Percentiles rank a stretch among this genome's conserved stretches.
Conservation (phyloP, 768 basidiomycete genomes). For the Lactarius akahatsu region DNA sequence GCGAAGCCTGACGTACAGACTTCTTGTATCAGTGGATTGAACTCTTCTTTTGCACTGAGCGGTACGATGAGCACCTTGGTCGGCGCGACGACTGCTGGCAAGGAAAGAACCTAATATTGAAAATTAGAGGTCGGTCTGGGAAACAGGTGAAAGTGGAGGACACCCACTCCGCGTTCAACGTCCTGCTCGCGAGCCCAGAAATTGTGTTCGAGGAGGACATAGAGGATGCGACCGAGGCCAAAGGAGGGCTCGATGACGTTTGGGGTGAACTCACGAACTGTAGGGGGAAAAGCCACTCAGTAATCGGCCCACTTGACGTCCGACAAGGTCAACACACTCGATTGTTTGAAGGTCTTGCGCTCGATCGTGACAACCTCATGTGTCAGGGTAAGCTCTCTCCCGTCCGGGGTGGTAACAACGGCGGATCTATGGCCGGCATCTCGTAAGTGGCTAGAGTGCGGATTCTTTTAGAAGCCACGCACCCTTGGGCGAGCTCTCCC, state of each 20-base stretch:
- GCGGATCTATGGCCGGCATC: slow-evolving; percentile 53
- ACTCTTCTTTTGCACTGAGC: slow-evolving; percentile 80
- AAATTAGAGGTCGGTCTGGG: slow-evolving; percentile 24
- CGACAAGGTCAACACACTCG: slow-evolving; percentile 49
- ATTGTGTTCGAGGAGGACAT: slow-evolving; percentile 89
- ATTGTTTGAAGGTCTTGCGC: slow-evolving; percentile 83
- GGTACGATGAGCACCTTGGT: slow-evolving; percentile 98
- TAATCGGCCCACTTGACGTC: slow-evolving; percentile 16
- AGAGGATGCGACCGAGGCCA: slow-evolving; percentile 94
- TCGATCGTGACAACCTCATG: slow-evolving; percentile 75
- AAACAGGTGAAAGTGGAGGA: slow-evolving; percentile 8
- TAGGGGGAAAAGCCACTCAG: slow-evolving; percentile 30
- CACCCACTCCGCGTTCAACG: slow-evolving; percentile 79
- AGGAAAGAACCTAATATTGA: slow-evolving; percentile 71
- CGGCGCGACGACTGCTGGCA: slow-evolving; percentile 87
- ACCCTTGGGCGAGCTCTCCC: slow-evolving; percentile 75
- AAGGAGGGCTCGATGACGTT: slow-evolving; percentile 99
- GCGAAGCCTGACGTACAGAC: slow-evolving; percentile 63
- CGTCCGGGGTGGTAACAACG: slow-evolving; percentile 54
- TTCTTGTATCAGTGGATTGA: slow-evolving; percentile 80
- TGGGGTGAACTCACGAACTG: slow-evolving; percentile 93
- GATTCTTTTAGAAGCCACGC: slow-evolving; percentile 33
- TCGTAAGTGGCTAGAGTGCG: slow-evolving; percentile 22
- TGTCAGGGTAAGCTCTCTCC: slow-evolving; percentile 67
- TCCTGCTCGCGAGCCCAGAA: slow-evolving; percentile 96